Percentiles rank a stretch among this genome's conserved stretches.
phyloP scores from a whole-genome alignment of 2,329 filamentous ascomycete species.

The Microcyclosporella mali region DNA sequence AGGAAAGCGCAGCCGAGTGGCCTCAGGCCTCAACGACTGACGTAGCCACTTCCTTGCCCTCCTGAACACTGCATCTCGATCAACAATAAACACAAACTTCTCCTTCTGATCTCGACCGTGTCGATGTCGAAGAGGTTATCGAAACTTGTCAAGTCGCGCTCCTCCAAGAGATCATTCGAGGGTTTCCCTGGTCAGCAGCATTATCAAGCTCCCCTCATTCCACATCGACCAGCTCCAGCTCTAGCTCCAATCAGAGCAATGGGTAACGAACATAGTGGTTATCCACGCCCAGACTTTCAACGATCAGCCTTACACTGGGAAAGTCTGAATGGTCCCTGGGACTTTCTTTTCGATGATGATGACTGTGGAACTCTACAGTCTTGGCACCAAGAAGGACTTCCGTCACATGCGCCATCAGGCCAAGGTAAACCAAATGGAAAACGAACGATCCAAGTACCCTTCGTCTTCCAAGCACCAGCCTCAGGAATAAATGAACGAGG shows the following conservation, averaged over 20 bases:
- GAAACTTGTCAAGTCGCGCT: conserved; percentile 11
- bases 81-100: neutral
- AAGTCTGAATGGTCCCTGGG: conserved; percentile 51
- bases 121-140: conserved; percentile 14
- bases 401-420: conserved; percentile 30
- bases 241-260: conserved; percentile 5
- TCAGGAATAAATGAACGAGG: conserved; percentile 57
- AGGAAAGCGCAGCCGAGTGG: neutral
- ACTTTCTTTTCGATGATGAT: conserved; percentile 59
- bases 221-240: conserved; percentile 3
- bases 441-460: conserved; percentile 56
- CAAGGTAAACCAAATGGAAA: conserved; percentile 37
- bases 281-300: conserved; percentile 61
- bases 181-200: neutral
- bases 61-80: neutral
- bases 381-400: conserved; percentile 52
- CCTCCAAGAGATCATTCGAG: conserved; percentile 7
- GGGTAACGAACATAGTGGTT: conserved; percentile 27
- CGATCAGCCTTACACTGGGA: conserved; percentile 52
- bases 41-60: neutral
- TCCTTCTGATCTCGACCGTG: neutral
- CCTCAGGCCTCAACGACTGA: conserved; percentile 1
- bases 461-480: conserved; percentile 58
- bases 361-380: conserved; percentile 49
- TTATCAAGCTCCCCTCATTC: conserved; percentile 4